phyloP scores from a whole-genome alignment of 257 asterid species.

The Eustoma russellianum region DNA sequence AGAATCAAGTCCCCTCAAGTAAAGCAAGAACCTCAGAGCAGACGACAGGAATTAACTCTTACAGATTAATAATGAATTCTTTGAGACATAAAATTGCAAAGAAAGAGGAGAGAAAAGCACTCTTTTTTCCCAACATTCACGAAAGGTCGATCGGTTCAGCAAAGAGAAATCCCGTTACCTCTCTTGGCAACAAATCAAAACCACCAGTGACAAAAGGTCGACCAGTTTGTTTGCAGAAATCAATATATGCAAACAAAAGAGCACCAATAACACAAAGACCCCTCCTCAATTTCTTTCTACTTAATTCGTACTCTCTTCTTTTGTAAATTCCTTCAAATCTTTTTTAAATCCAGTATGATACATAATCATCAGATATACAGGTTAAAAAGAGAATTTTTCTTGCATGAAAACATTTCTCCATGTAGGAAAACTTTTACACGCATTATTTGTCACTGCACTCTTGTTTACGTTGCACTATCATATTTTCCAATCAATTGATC shows the following conservation, averaged over 20 bases:
- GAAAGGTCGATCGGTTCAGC: conserved; percentile 10
- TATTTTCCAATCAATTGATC: too few species aligned
- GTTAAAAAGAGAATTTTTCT: too few species aligned
- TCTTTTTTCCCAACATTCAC: conserved; percentile 36
- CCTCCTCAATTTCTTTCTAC: background rate
- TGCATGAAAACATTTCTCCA: too few species aligned
- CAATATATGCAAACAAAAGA: conserved; percentile 36
- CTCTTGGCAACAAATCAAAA: conserved; percentile 26
- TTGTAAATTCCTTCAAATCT: too few species aligned
- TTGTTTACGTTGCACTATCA: too few species aligned
- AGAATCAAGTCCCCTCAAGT: conserved; percentile 1
- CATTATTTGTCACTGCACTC: too few species aligned
- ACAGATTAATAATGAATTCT: conserved; percentile 1
- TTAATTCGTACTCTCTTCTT: background rate
- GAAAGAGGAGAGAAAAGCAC: conserved; percentile 5
- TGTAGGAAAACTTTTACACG: too few species aligned
- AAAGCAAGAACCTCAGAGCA: conserved; percentile 7
- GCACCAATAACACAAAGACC: conserved; percentile 11
- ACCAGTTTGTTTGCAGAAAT: conserved; percentile 6
- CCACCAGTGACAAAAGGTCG: too few species aligned
- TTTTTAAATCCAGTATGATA: too few species aligned
- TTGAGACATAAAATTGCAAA: conserved; percentile 12
- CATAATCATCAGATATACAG: too few species aligned
- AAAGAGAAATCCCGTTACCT: background rate
- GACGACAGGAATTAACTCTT: conserved; percentile 6